Evolutionary conservation across 768 basidiomycete species (phyloP), one percentile per base, ranked within the genome.

Genomic region (Mrakia gelida): DNA sequence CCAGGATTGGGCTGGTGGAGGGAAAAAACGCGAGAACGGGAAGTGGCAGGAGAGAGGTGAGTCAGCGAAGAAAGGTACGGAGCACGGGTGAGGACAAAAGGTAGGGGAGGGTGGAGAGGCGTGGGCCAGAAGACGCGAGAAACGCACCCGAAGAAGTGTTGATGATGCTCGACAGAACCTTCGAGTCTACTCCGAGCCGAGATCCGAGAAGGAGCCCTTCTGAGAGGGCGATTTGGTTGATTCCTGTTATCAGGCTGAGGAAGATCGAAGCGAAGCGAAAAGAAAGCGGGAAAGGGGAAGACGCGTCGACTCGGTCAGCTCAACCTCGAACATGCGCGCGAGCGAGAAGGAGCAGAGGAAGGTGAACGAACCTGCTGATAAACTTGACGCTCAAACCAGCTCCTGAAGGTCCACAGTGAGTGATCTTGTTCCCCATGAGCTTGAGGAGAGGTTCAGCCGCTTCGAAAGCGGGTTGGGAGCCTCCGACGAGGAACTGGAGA

Each of bases 171-270:
- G 72, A 56, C 18, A 73, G 72, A 10, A 61, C 34, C 32, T 34
- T n/a, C 1, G 72, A 73, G 23, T 73, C 72, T 9, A 73, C 18
- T n/a, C 72, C 72, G 56, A 73, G 72, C 18, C 52, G n/a, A 10
- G 52, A 61, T 3, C 72, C 72, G 56, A 73, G 72, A 8, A 75
- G 54, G 28, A 67, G 30, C 8, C 75, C 75, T 54, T 75, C 75
- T 5, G 75, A 75, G 23, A 75, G 28, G 21, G 75, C 75, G 38
- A 75, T 67, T 49, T 75, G 75, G 30, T 75, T 75, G 13, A 75
- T 38, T 7, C 59, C 59, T 23, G 67, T n/a, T 30, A 75, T 75
- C 63, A 75, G 34, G 75, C 75, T 75, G 75, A 43, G 41, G 45
- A 34, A 23, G n/a, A n/a, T 30, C 45, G 30, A n/a, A 34, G 30